Evolutionary conservation across 257 asterid genomes (phyloP).

Genomic region (Dorcoceras hygrometricum): DNA sequence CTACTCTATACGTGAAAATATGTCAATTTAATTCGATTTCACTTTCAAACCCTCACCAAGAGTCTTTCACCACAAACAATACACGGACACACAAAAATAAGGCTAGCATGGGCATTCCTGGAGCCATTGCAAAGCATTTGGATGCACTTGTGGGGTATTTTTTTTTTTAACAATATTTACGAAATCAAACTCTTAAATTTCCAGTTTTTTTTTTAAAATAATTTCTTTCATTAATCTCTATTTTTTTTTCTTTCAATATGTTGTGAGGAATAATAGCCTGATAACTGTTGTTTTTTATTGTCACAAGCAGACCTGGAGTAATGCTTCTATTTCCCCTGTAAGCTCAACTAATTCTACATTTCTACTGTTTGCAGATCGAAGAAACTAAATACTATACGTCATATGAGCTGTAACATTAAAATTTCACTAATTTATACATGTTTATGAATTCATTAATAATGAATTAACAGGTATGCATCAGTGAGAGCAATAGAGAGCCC

Average conservation of each 20-base stretch:
- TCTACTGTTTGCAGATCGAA: no score
- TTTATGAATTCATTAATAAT: no score
- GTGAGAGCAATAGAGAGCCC: constrained; percentile 90
- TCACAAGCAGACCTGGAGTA: constrained; percentile 71
- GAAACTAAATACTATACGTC: neutral
- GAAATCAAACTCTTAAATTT: neutral
- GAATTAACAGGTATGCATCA: constrained; percentile 61
- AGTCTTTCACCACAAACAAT: neutral
- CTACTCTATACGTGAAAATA: neutral
- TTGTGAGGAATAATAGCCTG: neutral
- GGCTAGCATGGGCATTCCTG: constrained; percentile 56
- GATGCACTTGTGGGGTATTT: constrained; percentile 68
- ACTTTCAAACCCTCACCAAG: constrained; percentile 15
- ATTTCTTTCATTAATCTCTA: neutral
- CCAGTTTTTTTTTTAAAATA: neutral
- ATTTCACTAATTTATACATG: neutral
- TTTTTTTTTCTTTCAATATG: neutral
- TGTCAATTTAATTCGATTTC: neutral
- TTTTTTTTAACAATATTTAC: neutral
- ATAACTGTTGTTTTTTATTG: constrained; percentile 11
- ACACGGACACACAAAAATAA: neutral
- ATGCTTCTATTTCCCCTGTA: constrained; percentile 91
- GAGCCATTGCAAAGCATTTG: constrained; percentile 61
- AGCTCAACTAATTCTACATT: constrained; percentile 28
- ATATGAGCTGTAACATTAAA: neutral